Base-by-base conservation (phyloP, 2,329 filamentous ascomycete species). In the Fusarium hainanense region DNA sequence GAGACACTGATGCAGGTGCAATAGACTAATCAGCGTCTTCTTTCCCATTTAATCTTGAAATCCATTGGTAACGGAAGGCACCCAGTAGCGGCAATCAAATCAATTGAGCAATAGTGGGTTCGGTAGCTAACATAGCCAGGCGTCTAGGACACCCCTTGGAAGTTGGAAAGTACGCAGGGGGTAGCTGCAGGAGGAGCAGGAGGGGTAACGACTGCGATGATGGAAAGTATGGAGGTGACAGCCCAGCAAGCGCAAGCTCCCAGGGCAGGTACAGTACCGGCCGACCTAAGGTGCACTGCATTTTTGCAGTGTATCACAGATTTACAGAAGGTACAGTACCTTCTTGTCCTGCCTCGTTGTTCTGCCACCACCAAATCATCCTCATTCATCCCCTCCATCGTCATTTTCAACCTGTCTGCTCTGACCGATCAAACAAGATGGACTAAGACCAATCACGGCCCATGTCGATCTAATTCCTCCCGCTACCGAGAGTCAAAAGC, bases 401-500 rank as follows among this genome's bases (percentile, higher is more conserved):
- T 50, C 41, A 37, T 37, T 68, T 65, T 68, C 59, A 55, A 56
- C 54, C 28, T 21, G 28, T 34, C 52, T 27, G 14, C n/a, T 41
- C 57, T 60, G 43, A 65, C 60, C 40, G 41, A 59, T 56, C 37
- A 52, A 54, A 32, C 50, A 34, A 52, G 50, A 62, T 66, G 54
- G 41, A 51, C 28, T 48, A 42, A 63, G 41, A 55, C 28, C 51
- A 42, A 63, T 54, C 52, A 43, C 44, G 30, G 48, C 25, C 20
- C 49, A 44, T 20, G 50, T 48, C 58, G 50, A 68, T 70, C 50
- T 46, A 54, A 60, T 68, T 68, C 58, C 63, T 70, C 58, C 58
- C 63, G 67, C 47, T 60, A 70, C 67, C 58, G 67, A 70, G 47
- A 40, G 44, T 62, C 65, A 62, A 69, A 47, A 52, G 25, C 44